Evolutionary conservation across 345 rosid species (phyloP).

Genomic region (Salix koriyanagi): DNA sequence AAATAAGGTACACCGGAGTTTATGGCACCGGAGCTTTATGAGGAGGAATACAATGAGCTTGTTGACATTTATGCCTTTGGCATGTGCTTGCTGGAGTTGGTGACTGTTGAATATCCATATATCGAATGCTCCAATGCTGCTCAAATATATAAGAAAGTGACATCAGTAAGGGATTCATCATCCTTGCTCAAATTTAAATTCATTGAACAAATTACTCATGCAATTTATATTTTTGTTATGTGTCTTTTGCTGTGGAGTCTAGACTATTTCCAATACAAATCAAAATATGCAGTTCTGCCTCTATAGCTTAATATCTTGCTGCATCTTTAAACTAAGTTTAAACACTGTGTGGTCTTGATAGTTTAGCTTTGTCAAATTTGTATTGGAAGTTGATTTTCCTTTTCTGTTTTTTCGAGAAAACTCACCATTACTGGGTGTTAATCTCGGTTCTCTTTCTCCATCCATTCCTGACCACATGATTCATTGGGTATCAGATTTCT

Average conservation of each 20-base stretch:
- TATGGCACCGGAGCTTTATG: conserved; percentile 39
- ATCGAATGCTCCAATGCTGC: conserved; percentile 33
- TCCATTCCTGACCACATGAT: not conserved
- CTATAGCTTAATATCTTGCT: conserved; percentile 1
- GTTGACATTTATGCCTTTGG: conserved; percentile 39
- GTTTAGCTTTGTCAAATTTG: not conserved
- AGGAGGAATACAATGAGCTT: conserved; percentile 37
- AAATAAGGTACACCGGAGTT: conserved; percentile 32
- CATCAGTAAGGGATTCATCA: conserved; percentile 20
- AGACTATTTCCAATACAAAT: not conserved
- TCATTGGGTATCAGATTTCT: not conserved
- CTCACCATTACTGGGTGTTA: not conserved
- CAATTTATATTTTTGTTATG: not conserved
- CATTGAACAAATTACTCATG: not conserved
- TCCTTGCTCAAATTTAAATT: not conserved
- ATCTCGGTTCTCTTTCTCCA: not conserved
- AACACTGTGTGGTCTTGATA: not conserved
- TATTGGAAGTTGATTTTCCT: not conserved
- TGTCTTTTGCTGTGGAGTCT: not conserved
- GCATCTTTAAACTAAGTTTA: not conserved
- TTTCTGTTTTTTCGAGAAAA: not conserved
- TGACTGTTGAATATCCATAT: conserved; percentile 33
- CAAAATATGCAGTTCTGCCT: not conserved
- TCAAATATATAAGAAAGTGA: conserved; percentile 36
- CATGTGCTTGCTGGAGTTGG: conserved; percentile 38